A percentile compares a stretch with the other conserved stretches of the same genome.
These are phyloP conservation scores for Baorangia bicolor DNA, from an alignment of 768 basidiomycete genomes.

Conservation along the genomic window DNA sequence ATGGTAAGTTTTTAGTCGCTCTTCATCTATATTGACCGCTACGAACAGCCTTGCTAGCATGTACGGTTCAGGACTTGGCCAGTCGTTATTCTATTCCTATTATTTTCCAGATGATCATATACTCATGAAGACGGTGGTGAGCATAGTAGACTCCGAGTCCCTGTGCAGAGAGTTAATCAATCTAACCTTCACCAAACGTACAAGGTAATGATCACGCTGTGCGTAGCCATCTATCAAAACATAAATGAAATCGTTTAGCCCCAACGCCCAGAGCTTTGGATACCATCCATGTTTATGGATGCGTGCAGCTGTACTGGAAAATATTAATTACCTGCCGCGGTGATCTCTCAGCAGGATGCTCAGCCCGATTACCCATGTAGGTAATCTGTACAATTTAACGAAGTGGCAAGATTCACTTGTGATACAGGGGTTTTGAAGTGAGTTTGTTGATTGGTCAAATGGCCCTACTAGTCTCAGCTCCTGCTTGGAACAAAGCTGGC, in stretches of 20 bases:
- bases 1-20: not conserved
- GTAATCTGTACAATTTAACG: not conserved
- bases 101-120: conserved; percentile 1
- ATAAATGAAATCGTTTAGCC: not conserved
- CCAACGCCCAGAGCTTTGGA: not conserved
- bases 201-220: conserved; percentile 1
- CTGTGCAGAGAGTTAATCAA: not conserved
- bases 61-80: conserved; percentile 4
- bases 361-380: not conserved
- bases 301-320: conserved; percentile 2
- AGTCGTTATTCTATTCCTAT: conserved; percentile 6
- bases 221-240: not conserved
- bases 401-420: not conserved
- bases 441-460: not conserved
- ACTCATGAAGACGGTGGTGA: not conserved
- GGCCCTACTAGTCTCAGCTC: not conserved
- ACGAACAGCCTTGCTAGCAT: not conserved
- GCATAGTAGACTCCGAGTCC: not conserved
- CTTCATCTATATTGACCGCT: not conserved
- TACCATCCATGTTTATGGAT: conserved; percentile 5
- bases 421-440: not conserved
- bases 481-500: not conserved
- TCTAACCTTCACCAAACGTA: not conserved
- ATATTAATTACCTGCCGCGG: not conserved
- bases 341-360: not conserved